phyloP scores from a whole-genome alignment of 768 basidiomycete genomes.

The Suillus brevipes region DNA sequence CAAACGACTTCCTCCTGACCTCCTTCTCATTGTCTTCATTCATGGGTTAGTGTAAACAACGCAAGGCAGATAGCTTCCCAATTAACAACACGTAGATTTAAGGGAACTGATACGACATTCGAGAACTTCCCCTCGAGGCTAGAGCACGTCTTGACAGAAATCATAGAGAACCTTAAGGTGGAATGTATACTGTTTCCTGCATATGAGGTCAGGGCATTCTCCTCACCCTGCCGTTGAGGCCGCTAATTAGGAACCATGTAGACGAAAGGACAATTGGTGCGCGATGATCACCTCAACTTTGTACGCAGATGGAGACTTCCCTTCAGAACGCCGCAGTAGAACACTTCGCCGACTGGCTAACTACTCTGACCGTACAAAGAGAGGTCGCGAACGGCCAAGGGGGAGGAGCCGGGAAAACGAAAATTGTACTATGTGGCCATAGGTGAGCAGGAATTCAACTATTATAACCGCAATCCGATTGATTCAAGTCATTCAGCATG shows the following conservation, averaged over 20 bases:
- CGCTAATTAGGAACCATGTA: conserved; percentile 26
- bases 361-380: conserved; percentile 80
- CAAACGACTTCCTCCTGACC: conserved; percentile 33
- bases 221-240: neutral
- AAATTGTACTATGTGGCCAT: conserved; percentile 87
- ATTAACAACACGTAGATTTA: conserved; percentile 41
- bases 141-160: conserved; percentile 72
- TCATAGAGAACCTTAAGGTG: conserved; percentile 52
- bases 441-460: conserved; percentile 46
- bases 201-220: conserved; percentile 63
- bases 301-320: conserved; percentile 7
- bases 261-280: conserved; percentile 90
- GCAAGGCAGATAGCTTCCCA: neutral
- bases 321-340: conserved; percentile 75
- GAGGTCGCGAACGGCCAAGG: conserved; percentile 78
- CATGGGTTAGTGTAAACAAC: conserved; percentile 59
- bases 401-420: conserved; percentile 70
- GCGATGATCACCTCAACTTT: conserved; percentile 25
- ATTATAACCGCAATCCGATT: neutral
- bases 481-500: conserved; percentile 59
- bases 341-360: conserved; percentile 90
- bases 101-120: conserved; percentile 71
- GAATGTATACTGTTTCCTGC: conserved; percentile 86
- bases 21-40: conserved; percentile 72
- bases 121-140: conserved; percentile 76